Conservation (phyloP, 129 eudicot species). For the Ambrosia artemisiifolia region DNA sequence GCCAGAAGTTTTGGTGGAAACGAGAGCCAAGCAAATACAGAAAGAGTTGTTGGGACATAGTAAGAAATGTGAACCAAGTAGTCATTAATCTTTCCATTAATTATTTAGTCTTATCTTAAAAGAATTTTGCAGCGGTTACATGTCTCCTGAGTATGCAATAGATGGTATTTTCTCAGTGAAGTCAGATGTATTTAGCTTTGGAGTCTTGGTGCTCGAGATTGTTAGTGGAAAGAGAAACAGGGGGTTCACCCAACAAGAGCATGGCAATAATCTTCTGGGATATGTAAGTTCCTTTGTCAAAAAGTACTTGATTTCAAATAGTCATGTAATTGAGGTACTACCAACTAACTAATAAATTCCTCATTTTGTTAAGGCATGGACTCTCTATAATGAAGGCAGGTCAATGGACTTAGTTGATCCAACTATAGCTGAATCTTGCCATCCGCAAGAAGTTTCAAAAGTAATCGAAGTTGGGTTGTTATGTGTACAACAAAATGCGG, state of each 20-base stretch:
- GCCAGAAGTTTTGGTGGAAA: slow-evolving; percentile 42
- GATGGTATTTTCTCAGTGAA: neutral
- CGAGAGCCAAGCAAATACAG: slow-evolving; percentile 26
- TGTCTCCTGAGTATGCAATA: neutral
- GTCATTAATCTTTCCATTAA: neutral
- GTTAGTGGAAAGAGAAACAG: neutral
- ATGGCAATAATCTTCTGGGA: neutral
- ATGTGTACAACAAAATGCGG: neutral
- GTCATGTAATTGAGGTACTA: neutral
- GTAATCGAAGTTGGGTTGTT: slow-evolving; percentile 22
- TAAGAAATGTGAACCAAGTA: slow-evolving; percentile 2
- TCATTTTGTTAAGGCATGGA: slow-evolving; percentile 29
- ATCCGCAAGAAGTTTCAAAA: no score
- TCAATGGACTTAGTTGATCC: slow-evolving; percentile 34
- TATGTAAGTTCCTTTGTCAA: neutral
- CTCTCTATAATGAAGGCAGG: slow-evolving; percentile 34
- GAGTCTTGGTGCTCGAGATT: neutral
- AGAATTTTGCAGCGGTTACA: no score
- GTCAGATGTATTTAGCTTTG: neutral
- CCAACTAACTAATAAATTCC: neutral
- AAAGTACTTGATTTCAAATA: neutral
- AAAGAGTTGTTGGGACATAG: slow-evolving; percentile 38
- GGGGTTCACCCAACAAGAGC: neutral
- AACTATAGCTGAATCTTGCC: slow-evolving; percentile 8
- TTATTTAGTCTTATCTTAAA: no score